Evolutionary conservation across 805 yeast species (phyloP).

Genomic region (Starmera pachycereana): DNA sequence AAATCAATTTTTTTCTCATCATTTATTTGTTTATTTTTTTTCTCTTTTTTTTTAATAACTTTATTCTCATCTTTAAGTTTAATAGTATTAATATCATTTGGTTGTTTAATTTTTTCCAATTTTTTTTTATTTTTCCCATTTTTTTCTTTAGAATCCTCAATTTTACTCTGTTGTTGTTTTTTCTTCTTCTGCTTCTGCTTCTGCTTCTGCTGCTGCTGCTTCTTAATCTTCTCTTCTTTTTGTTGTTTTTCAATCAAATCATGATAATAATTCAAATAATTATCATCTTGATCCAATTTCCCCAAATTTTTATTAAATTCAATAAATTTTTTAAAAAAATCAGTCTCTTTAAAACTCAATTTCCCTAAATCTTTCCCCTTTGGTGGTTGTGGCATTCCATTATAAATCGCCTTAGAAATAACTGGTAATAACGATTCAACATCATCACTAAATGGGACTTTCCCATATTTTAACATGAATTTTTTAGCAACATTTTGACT

Average conservation of each 20-base stretch:
- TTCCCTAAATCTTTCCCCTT: neutral
- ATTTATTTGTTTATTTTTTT: conserved; percentile 1
- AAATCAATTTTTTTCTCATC: conserved; percentile 3
- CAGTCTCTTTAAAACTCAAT: conserved; percentile 9
- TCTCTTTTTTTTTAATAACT: neutral
- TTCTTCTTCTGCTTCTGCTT: conserved; percentile 2
- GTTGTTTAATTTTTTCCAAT: neutral
- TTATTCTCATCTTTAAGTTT: conserved; percentile 1
- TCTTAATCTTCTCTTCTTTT: neutral
- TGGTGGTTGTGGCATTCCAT: conserved; percentile 20
- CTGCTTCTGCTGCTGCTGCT: neutral
- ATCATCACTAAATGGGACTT: conserved; percentile 11
- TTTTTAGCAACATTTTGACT: conserved; percentile 17
- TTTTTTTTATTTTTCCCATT: neutral
- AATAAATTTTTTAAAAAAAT: conserved; percentile 13
- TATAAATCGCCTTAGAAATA: conserved; percentile 25
- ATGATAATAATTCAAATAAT: no score
- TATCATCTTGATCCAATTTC: no score
- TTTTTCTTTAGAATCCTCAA: conserved; percentile 1
- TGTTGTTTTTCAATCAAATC: neutral
- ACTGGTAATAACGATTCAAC: conserved; percentile 23
- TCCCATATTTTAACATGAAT: conserved; percentile 19
- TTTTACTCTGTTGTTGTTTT: conserved; percentile 1
- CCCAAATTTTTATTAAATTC: conserved; percentile 4
- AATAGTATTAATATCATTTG: neutral